Evolutionary conservation across 352 stramenopile species (phyloP).

Genomic region (Globisporangium paddicum): DNA sequence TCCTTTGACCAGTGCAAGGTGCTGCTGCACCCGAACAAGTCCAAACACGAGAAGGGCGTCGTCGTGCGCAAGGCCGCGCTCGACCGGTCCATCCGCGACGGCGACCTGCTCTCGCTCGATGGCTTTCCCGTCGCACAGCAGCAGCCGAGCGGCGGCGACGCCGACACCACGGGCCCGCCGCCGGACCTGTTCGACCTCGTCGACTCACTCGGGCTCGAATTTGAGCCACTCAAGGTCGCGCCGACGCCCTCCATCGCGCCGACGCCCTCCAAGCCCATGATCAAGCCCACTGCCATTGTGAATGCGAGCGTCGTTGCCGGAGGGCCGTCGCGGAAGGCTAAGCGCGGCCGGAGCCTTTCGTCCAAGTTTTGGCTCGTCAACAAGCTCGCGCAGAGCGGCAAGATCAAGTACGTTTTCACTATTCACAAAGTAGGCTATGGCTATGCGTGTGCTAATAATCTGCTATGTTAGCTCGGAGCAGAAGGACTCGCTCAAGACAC

Average conservation of each 20-base stretch:
- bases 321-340: conserved; percentile 46
- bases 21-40: conserved; percentile 77
- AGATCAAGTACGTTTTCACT: conserved; percentile 59
- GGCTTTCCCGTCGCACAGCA: conserved; percentile 40
- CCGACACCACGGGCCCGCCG: conserved; percentile 28
- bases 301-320: conserved; percentile 1
- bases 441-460: neutral
- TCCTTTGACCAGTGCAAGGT: conserved; percentile 68
- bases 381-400: conserved; percentile 71
- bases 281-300: conserved; percentile 19
- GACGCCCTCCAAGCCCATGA: conserved; percentile 24
- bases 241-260: no score
- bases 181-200: conserved; percentile 68
- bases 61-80: conserved; percentile 62
- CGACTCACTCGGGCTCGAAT: conserved; percentile 59
- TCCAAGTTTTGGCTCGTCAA: conserved; percentile 87
- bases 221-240: conserved; percentile 30
- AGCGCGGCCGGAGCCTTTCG: conserved; percentile 66
- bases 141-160: no score
- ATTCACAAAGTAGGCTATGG: no score
- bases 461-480: conserved; percentile 47
- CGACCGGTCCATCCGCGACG: conserved; percentile 78
- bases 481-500: conserved; percentile 76
- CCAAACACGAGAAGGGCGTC: conserved; percentile 73
- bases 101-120: conserved; percentile 70